Percentiles rank a stretch among this genome's conserved stretches.
Evolutionary conservation across 805 yeast species (phyloP).

Genomic region (Yarrowia alimentaria): DNA sequence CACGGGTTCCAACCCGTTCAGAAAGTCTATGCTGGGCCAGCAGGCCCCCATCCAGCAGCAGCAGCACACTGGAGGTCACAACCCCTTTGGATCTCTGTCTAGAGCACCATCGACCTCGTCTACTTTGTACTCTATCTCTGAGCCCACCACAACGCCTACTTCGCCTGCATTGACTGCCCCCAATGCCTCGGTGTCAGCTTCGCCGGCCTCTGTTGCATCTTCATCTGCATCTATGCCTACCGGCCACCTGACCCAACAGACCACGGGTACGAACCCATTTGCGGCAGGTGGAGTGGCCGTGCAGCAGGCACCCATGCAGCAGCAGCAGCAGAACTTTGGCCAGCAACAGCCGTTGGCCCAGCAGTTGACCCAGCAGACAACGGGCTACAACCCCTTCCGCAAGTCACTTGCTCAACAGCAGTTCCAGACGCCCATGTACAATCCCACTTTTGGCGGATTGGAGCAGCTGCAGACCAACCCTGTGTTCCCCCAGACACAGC

Average conservation of each 20-base stretch:
- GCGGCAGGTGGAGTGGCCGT: constrained; percentile 24
- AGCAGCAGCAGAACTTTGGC: constrained; percentile 27
- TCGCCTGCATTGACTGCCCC: constrained; percentile 36
- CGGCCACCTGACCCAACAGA: constrained; percentile 33
- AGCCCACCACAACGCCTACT: constrained; percentile 30
- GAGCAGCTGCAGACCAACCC: constrained; percentile 62
- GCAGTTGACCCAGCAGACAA: constrained; percentile 42
- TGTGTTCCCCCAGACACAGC: constrained; percentile 61
- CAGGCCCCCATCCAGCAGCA: constrained; percentile 17
- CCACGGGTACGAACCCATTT: constrained; percentile 49
- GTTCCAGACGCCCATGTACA: constrained; percentile 30
- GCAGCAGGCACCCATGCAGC: constrained; percentile 10
- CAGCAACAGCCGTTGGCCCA: constrained; percentile 26
- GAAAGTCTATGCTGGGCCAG: constrained; percentile 29
- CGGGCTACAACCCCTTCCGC: constrained; percentile 62
- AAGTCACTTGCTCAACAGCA: constrained; percentile 40
- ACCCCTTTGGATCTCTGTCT: constrained; percentile 34
- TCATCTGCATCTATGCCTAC: constrained; percentile 28
- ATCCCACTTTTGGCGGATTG: constrained; percentile 65
- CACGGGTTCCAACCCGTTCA: constrained; percentile 33
- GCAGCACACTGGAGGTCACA: constrained; percentile 5
- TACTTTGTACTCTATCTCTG: constrained; percentile 27
- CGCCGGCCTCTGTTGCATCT: constrained; percentile 24
- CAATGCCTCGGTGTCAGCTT: constrained; percentile 30
- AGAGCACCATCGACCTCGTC: constrained; percentile 33